Evolutionary conservation across 768 basidiomycete genomes (phyloP).

Genomic region (Phaeotremella fagi): DNA sequence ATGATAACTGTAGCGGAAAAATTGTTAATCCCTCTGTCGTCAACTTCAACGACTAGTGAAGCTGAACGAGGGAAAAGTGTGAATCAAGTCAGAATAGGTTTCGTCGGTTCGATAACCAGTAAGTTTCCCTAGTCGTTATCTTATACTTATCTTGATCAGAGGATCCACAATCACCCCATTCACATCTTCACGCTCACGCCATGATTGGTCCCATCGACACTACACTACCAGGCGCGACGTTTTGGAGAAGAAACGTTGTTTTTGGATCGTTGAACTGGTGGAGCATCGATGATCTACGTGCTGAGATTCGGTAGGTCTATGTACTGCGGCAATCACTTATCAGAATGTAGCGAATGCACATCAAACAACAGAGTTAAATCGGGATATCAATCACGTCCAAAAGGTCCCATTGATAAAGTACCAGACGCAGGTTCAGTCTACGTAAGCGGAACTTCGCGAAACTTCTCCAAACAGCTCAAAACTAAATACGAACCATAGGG

Average conservation of each 20-base stretch:
- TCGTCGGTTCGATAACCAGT: conserved; percentile 31
- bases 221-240: conserved; percentile 23
- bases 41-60: conserved; percentile 6
- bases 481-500: conserved; percentile 8
- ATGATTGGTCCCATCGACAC: conserved; percentile 31
- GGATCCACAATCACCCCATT: conserved; percentile 36
- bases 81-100: conserved; percentile 29
- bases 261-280: conserved; percentile 38
- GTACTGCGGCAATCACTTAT: not conserved
- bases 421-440: conserved; percentile 58
- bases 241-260: conserved; percentile 36
- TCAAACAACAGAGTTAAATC: conserved; percentile 82
- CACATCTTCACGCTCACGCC: conserved; percentile 37
- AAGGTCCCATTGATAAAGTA: conserved; percentile 68
- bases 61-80: conserved; percentile 17
- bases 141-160: conserved; percentile 4
- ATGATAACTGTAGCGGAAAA: conserved; percentile 20
- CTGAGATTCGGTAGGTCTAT: conserved; percentile 39
- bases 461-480: not conserved
- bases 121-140: conserved; percentile 1
- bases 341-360: conserved; percentile 59
- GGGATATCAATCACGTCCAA: conserved; percentile 57
- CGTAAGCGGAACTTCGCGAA: too few species aligned
- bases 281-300: conserved; percentile 33
- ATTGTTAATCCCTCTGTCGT: conserved; percentile 3